Evolutionary conservation across 371 early-diverging fungal species (phyloP), one percentile per base, ranked within the genome.

Genomic region (Coemansia sp.): DNA sequence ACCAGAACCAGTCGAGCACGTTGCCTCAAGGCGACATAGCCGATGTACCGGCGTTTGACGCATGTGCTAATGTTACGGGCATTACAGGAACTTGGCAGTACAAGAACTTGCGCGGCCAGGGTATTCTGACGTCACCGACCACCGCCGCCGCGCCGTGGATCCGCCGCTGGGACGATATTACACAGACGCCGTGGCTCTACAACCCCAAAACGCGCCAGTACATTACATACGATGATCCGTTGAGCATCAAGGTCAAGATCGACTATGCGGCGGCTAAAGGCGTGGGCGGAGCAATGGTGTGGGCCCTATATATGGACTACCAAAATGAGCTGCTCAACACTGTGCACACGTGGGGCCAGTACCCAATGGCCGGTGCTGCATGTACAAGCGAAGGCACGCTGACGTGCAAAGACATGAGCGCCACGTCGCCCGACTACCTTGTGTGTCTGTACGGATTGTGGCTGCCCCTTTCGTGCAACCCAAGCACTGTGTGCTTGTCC

Each of bases 141-240:
- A 77, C 66, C 4, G 75, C 89, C 2, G 84, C 82, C 25, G 85
- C 86, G 12, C 71, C 73, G 3, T 82, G 78, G 74, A 68, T 69
- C 16, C 84, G 87, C 16, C 72, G 85, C 64, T 89, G 86, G 87
- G 91, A 90, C 58, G 67, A 82, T 14, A 70, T 70, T 6, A 80
- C 88, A n/a, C 73, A 84, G 72, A 89, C 90, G 0, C 90, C 90
- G 14, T 89, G 90, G 90, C 69, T 90, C 62, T 89, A 86, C 81
- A 86, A 88, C 52, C 74, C 84, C 4, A 58, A 55, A 11, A 86
- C 80, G 58, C 86, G 83, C 59, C 82, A 79, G 40, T 88, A 83
- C 52, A 83, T 90, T 28, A 86, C 87, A n/a, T 75, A 75, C 20
- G 77, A 90, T 55, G 78, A 85, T 18, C 73, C 69, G 4, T 71